Conservation (phyloP, 768 basidiomycete species). For the Boletus rubroflammeus region DNA sequence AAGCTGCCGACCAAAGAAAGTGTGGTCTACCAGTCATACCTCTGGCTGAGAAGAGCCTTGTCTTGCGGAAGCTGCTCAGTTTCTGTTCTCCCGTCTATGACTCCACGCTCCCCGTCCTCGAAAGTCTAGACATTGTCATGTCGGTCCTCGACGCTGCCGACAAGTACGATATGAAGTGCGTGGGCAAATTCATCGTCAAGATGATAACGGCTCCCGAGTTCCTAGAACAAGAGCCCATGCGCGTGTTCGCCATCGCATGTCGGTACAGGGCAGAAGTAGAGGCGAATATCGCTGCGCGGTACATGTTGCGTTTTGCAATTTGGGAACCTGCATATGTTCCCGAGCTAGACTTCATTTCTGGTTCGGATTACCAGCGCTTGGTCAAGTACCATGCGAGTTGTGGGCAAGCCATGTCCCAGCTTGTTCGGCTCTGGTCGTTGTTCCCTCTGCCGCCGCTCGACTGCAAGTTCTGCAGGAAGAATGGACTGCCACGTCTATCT, state of each 20-base stretch:
- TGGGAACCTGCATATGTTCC: slow-evolving; percentile 31
- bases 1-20: slow-evolving; percentile 28
- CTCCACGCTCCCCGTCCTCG: slow-evolving; percentile 27
- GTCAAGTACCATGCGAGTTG: slow-evolving; percentile 35
- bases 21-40: slow-evolving; percentile 43
- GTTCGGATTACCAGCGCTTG: slow-evolving; percentile 34
- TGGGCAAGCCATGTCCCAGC: slow-evolving; percentile 34
- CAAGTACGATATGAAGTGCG: slow-evolving; percentile 50
- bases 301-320: slow-evolving; percentile 35
- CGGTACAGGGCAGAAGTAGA: slow-evolving; percentile 34
- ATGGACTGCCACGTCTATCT: slow-evolving; percentile 31
- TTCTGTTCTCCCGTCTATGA: slow-evolving; percentile 49
- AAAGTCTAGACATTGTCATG: slow-evolving; percentile 40
- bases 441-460: slow-evolving; percentile 32
- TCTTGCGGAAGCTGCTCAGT: slow-evolving; percentile 41
- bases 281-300: slow-evolving; percentile 35
- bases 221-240: slow-evolving; percentile 34
- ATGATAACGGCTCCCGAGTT: slow-evolving; percentile 32
- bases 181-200: slow-evolving; percentile 35
- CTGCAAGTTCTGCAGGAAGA: slow-evolving; percentile 35
- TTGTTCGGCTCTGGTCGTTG: slow-evolving; percentile 29
- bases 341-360: slow-evolving; percentile 38
- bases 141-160: slow-evolving; percentile 42
- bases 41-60: slow-evolving; percentile 43
- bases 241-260: slow-evolving; percentile 37